These are phyloP conservation scores for Oryza brachyantha DNA, from an alignment of 176 grass and related monocot genomes.

Conservation along the genomic window DNA sequence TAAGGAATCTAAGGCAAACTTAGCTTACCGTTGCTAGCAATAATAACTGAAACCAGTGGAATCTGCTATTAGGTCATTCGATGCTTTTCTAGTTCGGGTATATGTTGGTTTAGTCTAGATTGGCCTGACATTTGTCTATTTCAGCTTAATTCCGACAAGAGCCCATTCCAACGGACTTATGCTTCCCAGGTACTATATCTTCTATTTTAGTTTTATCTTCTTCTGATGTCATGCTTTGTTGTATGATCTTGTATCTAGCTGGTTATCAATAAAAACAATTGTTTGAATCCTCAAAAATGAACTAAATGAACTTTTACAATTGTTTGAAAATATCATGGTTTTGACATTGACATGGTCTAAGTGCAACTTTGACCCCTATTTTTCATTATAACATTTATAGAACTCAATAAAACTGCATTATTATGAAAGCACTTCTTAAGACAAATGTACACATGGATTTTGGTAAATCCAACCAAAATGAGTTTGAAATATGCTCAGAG, in stretches of 20 bases:
- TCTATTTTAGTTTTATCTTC: neutral
- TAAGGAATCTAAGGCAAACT: neutral
- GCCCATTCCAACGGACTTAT: conserved; percentile 91
- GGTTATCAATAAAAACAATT: neutral
- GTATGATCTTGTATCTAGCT: neutral
- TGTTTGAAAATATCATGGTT: neutral
- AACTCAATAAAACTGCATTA: neutral
- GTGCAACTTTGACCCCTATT: neutral
- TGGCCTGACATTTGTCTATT: conserved; percentile 28
- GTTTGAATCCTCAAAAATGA: neutral
- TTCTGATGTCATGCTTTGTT: neutral
- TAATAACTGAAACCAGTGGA: neutral
- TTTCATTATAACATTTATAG: neutral
- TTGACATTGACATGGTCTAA: too few species aligned
- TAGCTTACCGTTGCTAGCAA: neutral
- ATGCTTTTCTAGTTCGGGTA: neutral
- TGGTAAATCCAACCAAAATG: neutral
- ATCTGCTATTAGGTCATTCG: neutral
- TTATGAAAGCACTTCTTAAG: neutral
- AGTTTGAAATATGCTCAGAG: neutral
- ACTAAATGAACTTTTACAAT: too few species aligned
- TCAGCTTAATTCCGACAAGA: conserved; percentile 97
- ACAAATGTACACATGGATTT: neutral
- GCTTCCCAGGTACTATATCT: conserved; percentile 60
- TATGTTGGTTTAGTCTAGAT: neutral